Evolutionary conservation across 2,329 filamentous ascomycete genomes (phyloP), one percentile per base, ranked within the genome.

Genomic region (Parascedosporium putredinis): DNA sequence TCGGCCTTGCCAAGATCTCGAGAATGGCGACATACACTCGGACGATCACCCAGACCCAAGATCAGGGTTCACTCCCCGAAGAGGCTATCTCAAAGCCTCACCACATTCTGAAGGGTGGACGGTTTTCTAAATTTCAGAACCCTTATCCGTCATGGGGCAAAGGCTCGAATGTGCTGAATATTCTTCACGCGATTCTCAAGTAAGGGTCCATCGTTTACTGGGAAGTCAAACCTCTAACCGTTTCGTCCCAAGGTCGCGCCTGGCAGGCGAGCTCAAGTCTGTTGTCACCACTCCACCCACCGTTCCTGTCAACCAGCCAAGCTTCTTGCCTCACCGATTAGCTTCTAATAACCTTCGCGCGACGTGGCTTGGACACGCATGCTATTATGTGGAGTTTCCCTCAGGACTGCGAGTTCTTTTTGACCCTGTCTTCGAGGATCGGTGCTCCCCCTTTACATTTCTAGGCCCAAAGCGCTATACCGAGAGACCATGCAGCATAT

Each of bases 311-410:
- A 75, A 73, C 50, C 77, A 75, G 53, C 86, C 88, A 0, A 60
- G 71, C 4, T 91, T 91, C 64, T 73, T 87, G 8, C 66, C 78
- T 1, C 69, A 70, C 12, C 78, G 86, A 50, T 66, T 73, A 4
- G 78, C 75, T 10, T 68, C 67, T 10, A 58, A 65, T 16, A 73
- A 76, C 36, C 75, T 97, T 22, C 81, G 89, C 49, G 87, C 90
- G 29, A 97, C 91, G 36, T 96, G 91, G 91, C 80, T 97, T 2
- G 91, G 91, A 31, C 91, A 97, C 64, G 90, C 91, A 3, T 95
- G 89, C 70, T 95, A 89, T 70, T 90, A 88, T 60, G 80, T 95
- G 57, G 91, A 96, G 65, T 96, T 90, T 59, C 88, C 89, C 2
- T 76, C 78, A 12, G 91, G 91, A 1, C 72, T 97, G 49, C 82